Evolutionary conservation across 768 basidiomycete genomes (phyloP).

Genomic region (Glaciozyma antarctica): DNA sequence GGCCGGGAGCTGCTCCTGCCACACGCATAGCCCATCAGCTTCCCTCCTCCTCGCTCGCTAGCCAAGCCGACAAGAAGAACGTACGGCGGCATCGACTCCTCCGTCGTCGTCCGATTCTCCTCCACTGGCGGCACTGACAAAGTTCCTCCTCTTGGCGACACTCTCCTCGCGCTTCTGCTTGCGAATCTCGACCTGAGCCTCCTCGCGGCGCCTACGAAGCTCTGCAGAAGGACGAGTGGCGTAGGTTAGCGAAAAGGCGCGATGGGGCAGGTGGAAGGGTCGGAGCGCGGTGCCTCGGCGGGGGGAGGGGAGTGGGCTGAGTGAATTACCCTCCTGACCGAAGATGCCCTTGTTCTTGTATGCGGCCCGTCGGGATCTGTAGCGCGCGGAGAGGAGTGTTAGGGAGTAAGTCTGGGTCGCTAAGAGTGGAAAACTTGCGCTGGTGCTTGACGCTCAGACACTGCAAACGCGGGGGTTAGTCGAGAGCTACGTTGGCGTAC

Average conservation of each 20-base stretch:
- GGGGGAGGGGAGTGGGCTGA: too few relatives aligned
- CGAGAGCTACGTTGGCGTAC: neutral
- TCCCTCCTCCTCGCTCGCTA: neutral
- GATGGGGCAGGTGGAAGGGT: neutral
- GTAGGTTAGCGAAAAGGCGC: neutral
- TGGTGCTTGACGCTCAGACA: conserved; percentile 2
- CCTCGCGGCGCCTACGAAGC: conserved; percentile 89
- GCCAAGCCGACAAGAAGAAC: conserved; percentile 41
- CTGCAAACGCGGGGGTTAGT: neutral
- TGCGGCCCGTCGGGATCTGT: conserved; percentile 43
- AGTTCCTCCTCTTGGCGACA: conserved; percentile 89
- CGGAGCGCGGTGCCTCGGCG: neutral
- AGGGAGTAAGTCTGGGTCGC: neutral
- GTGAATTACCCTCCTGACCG: conserved; percentile 59
- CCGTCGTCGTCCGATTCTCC: conserved; percentile 89
- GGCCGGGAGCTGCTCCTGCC: conserved; percentile 58
- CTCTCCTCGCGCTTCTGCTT: conserved; percentile 97
- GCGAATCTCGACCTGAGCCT: conserved; percentile 98
- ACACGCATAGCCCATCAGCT: conserved; percentile 41
- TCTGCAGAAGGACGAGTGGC: conserved; percentile 42
- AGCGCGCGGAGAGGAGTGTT: neutral
- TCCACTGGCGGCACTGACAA: conserved; percentile 54
- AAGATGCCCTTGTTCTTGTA: conserved; percentile 86
- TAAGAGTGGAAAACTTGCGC: neutral
- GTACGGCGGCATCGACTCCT: conserved; percentile 59